Conservation (phyloP, 2,329 filamentous ascomycete genomes). For the Rutstroemia sp. region DNA sequence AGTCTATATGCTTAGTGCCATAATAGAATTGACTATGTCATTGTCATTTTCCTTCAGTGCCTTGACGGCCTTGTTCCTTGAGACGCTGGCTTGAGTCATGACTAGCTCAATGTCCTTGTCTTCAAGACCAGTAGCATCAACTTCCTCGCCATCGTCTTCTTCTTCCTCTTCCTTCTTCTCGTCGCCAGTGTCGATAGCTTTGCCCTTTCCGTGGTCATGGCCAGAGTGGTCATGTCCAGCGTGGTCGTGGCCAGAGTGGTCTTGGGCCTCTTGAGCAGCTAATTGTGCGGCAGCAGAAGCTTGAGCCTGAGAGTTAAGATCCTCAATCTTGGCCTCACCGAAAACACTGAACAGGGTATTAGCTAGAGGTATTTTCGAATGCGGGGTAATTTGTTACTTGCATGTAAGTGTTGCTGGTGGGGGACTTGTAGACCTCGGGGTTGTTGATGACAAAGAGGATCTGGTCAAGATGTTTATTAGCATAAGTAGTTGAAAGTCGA, state of each 20-base stretch:
- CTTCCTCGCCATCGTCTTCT: constrained; percentile 91
- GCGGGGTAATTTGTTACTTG: constrained; percentile 43
- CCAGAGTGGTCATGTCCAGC: constrained; percentile 56
- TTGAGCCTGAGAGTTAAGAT: constrained; percentile 97
- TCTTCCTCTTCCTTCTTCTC: constrained; percentile 62
- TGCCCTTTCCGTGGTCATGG: constrained; percentile 48
- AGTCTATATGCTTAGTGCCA: constrained; percentile 80
- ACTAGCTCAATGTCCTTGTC: constrained; percentile 99
- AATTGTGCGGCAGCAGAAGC: constrained; percentile 94
- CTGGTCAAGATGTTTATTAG: constrained; percentile 38
- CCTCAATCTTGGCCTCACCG: constrained; percentile 99
- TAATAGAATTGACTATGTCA: constrained; percentile 99
- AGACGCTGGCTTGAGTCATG: constrained; percentile 96
- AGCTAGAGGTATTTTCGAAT: constrained; percentile 7
- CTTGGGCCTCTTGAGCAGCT: constrained; percentile 56
- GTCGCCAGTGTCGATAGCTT: constrained; percentile 57
- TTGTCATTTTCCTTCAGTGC: constrained; percentile 99
- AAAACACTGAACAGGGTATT: constrained; percentile 64
- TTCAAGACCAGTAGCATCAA: constrained; percentile 89
- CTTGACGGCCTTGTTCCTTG: constrained; percentile 97
- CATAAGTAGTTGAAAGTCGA: not conserved
- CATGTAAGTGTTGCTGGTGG: constrained; percentile 99
- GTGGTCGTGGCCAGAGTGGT: constrained; percentile 45
- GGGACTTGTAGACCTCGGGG: constrained; percentile 99
- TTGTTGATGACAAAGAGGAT: constrained; percentile 99